phyloP scores from a whole-genome alignment of 2,329 filamentous ascomycete genomes.

The Berkeleyomyces rouxiae region DNA sequence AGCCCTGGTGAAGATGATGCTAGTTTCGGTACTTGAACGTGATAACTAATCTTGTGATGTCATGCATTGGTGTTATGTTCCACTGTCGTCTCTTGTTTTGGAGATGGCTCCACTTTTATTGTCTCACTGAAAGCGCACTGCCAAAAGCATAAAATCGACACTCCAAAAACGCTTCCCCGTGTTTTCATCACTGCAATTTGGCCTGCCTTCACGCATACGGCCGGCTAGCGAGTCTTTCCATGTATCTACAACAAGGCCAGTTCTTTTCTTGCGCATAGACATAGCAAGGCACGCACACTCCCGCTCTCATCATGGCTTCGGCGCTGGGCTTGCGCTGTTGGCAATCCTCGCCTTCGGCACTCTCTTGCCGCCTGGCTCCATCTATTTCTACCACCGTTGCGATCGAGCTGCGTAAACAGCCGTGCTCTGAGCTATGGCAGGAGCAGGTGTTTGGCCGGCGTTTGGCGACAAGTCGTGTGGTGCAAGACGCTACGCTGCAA shows the following conservation, averaged over 20 bases:
- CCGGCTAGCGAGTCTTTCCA: too few species aligned
- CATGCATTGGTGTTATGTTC: neutral
- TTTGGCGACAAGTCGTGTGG: neutral
- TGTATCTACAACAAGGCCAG: neutral
- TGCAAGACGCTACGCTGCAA: neutral
- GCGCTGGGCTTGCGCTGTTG: neutral
- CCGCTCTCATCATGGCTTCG: neutral
- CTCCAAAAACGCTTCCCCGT: neutral
- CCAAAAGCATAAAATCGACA: neutral
- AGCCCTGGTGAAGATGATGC: neutral
- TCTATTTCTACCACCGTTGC: neutral
- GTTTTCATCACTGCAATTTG: neutral
- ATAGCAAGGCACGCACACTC: neutral
- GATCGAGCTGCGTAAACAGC: neutral
- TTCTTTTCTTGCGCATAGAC: neutral
- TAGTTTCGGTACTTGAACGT: too few species aligned
- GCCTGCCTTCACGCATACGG: too few species aligned
- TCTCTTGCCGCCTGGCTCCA: neutral
- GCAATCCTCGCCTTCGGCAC: neutral
- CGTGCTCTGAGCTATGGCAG: neutral
- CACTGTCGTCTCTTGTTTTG: neutral
- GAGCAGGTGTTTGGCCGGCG: neutral
- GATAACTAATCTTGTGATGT: neutral
- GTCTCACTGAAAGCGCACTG: neutral
- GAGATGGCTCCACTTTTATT: neutral